phyloP scores from a whole-genome alignment of 73 alveolate genomes.

The Tetrahymena borealis region DNA sequence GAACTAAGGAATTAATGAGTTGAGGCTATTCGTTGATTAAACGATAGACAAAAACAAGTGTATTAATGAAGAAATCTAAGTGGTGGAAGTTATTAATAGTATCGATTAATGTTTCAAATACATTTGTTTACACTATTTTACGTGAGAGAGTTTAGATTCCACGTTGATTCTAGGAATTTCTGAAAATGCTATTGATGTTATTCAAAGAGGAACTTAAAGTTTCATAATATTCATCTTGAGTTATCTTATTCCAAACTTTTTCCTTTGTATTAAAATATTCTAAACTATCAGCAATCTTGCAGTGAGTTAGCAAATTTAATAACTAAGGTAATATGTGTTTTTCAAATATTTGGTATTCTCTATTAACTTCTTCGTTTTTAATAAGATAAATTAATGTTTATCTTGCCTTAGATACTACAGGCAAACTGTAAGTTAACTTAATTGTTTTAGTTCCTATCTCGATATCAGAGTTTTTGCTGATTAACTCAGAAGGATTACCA shows the following conservation, averaged over 20 bases:
- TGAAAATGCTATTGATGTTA: background rate
- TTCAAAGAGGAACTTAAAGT: background rate
- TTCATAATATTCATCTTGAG: background rate
- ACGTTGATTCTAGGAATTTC: background rate
- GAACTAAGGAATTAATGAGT: background rate
- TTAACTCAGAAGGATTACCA: background rate
- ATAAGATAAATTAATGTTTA: background rate
- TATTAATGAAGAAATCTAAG: background rate
- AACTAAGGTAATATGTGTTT: background rate
- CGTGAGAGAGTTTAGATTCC: background rate
- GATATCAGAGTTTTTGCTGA: background rate
- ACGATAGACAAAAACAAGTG: background rate
- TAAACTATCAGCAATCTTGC: background rate
- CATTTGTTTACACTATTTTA: background rate
- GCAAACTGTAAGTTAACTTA: background rate
- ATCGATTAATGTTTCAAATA: background rate
- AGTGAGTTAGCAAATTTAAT: background rate
- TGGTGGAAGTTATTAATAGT: background rate
- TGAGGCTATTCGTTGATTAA: background rate
- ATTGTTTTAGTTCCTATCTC: background rate
- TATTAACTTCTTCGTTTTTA: background rate
- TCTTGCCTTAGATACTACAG: background rate
- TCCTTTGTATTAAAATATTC: background rate
- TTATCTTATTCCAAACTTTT: background rate
- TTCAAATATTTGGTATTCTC: background rate